These are phyloP conservation scores for Aspergillus carbonarius DNA, from an alignment of 2,329 filamentous ascomycete genomes.

Conservation along the genomic window DNA sequence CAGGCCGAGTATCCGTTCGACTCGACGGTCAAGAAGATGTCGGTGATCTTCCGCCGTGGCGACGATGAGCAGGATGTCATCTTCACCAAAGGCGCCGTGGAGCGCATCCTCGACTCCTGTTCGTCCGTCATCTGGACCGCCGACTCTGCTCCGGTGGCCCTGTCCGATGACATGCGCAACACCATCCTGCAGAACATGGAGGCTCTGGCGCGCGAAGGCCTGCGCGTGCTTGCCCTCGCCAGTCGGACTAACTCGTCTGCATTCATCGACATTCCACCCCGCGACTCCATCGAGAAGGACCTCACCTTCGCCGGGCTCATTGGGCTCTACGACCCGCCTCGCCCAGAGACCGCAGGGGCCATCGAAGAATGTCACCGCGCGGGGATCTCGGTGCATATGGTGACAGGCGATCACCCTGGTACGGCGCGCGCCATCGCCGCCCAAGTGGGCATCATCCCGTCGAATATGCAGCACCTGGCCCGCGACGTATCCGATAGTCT, in stretches of 20 bases:
- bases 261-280: constrained; percentile 35
- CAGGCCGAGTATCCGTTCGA: constrained; percentile 72
- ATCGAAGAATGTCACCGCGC: constrained; percentile 70
- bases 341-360: constrained; percentile 72
- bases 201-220: constrained; percentile 62
- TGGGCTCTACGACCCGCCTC: constrained; percentile 83
- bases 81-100: constrained; percentile 58
- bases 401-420: constrained; percentile 77
- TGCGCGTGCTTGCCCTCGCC: constrained; percentile 68
- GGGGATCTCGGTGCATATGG: constrained; percentile 78
- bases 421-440: constrained; percentile 76
- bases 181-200: constrained; percentile 69
- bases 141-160: constrained; percentile 37
- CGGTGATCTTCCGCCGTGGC: constrained; percentile 58
- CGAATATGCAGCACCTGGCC: constrained; percentile 59
- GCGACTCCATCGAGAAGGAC: constrained; percentile 63
- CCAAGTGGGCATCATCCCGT: constrained; percentile 74
- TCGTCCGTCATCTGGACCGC: constrained; percentile 49
- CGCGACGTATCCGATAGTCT: constrained; percentile 65
- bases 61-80: constrained; percentile 28
- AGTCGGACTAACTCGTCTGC: constrained; percentile 31
- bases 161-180: constrained; percentile 55
- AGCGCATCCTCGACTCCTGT: constrained; percentile 66
- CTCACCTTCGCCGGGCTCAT: constrained; percentile 77
- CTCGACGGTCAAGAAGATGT: constrained; percentile 74